These are phyloP conservation scores for Aspergillus felis DNA, from an alignment of 2,329 filamentous ascomycete genomes.

Conservation along the genomic window DNA sequence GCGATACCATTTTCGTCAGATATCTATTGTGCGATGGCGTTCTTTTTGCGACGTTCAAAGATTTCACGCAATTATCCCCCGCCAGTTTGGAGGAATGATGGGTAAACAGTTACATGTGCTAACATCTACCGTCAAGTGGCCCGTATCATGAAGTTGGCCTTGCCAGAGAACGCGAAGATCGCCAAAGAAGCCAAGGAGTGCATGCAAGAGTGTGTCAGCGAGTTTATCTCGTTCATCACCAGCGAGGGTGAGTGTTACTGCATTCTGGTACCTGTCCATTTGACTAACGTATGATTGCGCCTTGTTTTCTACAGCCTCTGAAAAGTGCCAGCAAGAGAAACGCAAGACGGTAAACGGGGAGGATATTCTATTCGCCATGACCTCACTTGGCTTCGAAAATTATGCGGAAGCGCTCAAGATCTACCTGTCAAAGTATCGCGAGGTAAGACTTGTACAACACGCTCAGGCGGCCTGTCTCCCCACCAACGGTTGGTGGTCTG, in stretches of 20 bases:
- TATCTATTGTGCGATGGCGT: background rate
- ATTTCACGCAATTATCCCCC: background rate
- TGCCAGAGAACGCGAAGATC: slow-evolving; percentile 98
- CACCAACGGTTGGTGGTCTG: slow-evolving; percentile 28
- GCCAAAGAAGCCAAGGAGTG: slow-evolving; percentile 99
- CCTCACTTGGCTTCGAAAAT: slow-evolving; percentile 96
- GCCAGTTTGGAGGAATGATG: background rate
- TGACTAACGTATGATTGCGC: slow-evolving; percentile 1
- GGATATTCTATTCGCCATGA: slow-evolving; percentile 98
- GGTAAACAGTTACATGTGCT: slow-evolving; percentile 13
- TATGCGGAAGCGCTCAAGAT: slow-evolving; percentile 98
- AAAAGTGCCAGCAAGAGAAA: slow-evolving; percentile 99
- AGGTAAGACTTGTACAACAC: slow-evolving; percentile 63
- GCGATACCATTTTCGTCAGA: background rate
- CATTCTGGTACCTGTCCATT: background rate
- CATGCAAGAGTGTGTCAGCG: slow-evolving; percentile 99
- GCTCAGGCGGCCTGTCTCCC: slow-evolving; percentile 1
- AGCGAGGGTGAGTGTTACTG: slow-evolving; percentile 73
- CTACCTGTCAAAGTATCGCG: slow-evolving; percentile 93
- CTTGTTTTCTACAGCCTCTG: slow-evolving; percentile 66
- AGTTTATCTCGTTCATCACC: slow-evolving; percentile 99
- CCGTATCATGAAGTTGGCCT: slow-evolving; percentile 96
- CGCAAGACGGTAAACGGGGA: slow-evolving; percentile 98
- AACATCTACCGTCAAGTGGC: slow-evolving; percentile 79
- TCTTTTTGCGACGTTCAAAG: background rate